phyloP scores from a whole-genome alignment of 306 rosid species.

The Cyamopsis tetragonoloba region DNA sequence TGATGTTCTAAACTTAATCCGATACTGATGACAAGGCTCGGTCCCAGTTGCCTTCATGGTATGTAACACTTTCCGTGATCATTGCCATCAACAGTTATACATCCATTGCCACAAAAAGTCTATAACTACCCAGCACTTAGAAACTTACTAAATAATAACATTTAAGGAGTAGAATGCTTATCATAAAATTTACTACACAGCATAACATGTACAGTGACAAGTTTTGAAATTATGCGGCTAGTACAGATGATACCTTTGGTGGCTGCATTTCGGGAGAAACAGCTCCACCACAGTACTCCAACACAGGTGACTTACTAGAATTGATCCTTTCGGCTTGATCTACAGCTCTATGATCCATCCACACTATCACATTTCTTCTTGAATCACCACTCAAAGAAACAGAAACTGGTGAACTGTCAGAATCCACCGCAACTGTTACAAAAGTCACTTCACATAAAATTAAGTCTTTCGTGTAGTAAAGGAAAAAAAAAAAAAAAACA shows the following conservation, averaged over 20 bases:
- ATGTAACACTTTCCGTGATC: neutral
- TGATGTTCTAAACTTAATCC: constrained; percentile 20
- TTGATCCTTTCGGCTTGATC: constrained; percentile 91
- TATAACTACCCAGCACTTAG: neutral
- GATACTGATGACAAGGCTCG: constrained; percentile 7
- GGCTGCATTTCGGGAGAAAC: constrained; percentile 99
- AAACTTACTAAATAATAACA: neutral
- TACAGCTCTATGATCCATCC: constrained; percentile 99
- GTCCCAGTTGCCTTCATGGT: neutral
- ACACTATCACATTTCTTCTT: constrained; percentile 89
- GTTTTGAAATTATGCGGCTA: neutral
- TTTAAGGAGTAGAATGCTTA: neutral
- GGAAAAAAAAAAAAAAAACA: too few relatives aligned
- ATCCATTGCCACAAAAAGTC: constrained; percentile 1
- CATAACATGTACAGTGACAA: neutral
- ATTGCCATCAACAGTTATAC: neutral
- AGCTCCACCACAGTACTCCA: constrained; percentile 91
- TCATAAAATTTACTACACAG: neutral
- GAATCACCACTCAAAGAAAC: constrained; percentile 90
- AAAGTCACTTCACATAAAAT: neutral
- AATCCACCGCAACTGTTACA: constrained; percentile 80
- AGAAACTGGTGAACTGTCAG: constrained; percentile 90
- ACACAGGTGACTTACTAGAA: constrained; percentile 67
- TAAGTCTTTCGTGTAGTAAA: neutral
- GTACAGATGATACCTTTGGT: constrained; percentile 63